A percentile compares a stretch with the other conserved stretches of the same genome.
Evolutionary conservation across 805 yeast species (phyloP).

Genomic region (Blastobotrys mokoenaii): DNA sequence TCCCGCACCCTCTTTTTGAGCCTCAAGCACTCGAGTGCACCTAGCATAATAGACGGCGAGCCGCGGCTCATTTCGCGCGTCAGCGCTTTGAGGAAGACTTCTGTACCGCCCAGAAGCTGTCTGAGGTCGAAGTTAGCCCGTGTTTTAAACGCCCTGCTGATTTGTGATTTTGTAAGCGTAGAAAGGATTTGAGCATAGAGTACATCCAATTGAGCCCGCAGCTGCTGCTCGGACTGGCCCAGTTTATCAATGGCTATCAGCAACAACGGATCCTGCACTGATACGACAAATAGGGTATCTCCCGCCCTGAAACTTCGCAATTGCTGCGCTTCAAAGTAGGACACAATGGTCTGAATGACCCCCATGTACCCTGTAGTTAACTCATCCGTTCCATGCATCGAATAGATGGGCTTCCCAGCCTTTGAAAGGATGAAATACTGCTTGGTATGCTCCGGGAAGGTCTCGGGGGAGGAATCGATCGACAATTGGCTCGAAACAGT

Average conservation of each 20-base stretch:
- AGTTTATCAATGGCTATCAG: constrained; percentile 51
- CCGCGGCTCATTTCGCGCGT: constrained; percentile 44
- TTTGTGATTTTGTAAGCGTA: constrained; percentile 72
- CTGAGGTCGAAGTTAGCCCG: constrained; percentile 78
- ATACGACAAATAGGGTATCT: constrained; percentile 45
- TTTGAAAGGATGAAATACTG: constrained; percentile 72
- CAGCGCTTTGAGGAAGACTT: constrained; percentile 61
- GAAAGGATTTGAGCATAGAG: constrained; percentile 73
- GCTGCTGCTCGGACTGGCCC: constrained; percentile 31
- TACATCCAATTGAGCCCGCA: constrained; percentile 58
- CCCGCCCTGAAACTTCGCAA: constrained; percentile 42
- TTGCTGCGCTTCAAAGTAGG: constrained; percentile 38
- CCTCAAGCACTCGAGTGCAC: constrained; percentile 56
- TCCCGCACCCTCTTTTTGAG: constrained; percentile 50
- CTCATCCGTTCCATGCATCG: constrained; percentile 66
- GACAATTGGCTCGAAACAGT: neutral
- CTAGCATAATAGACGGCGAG: constrained; percentile 52
- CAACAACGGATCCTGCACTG: constrained; percentile 60
- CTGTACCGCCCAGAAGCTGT: constrained; percentile 65
- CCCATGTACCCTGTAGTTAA: constrained; percentile 66
- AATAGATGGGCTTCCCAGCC: constrained; percentile 85
- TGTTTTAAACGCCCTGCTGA: constrained; percentile 55
- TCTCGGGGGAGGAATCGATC: constrained; percentile 12
- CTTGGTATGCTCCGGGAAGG: constrained; percentile 37
- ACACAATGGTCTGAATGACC: constrained; percentile 67